Base-by-base conservation (phyloP, 2,329 filamentous ascomycete genomes). In the Coniochaeta sp. region DNA sequence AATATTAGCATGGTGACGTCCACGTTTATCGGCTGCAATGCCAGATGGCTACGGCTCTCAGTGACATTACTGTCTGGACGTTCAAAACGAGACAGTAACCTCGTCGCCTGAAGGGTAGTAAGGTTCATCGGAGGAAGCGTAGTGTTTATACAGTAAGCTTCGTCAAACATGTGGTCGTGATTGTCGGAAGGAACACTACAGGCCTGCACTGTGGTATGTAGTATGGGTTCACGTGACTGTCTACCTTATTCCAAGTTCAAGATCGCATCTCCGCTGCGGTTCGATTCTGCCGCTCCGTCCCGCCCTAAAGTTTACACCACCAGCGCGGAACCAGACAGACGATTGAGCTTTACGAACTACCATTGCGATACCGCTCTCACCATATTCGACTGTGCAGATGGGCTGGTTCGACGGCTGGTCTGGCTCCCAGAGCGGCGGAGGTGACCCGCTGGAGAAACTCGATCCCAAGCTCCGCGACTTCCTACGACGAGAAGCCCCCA, bases 401-500 rank as follows among this genome's bases (percentile, higher is more conserved):
- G 83, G 83, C 65, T 86, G 82, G 81, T 74, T 84, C 67, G 77
- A 81, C 64, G 79, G 78, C 61, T 75, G 84, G 62, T 80, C 83
- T 63, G 72, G 81, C 30, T 56, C 64, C 62, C 76, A 72, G 62
- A 75, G 74, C 63, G 71, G 72, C 67, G 80, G 86, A n/a, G 62
- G 66, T 63, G 85, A 90, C 70, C 87, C 89, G 26, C 81, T 91
- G 65, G 81, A 82, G 67, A 87, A 89, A 67, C 86, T 97, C 67
- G 91, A 96, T 70, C 89, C 91, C 42, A 87, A 88, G 64, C 83
- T 96, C 60, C 89, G 89, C 69, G 89, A 93, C 65, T 96, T 93
- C 73, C 86, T 96, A 69, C 81, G 92, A 71, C 87, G 88, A 74
- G 90, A 96, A 78, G 88, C 90, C 28, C 89, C 91, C 34, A 78